A percentile compares a stretch with the other conserved stretches of the same genome.
Evolutionary conservation across 78 protist species (phyloP).

Genomic region (Dictyostelium brefeldianum): DNA sequence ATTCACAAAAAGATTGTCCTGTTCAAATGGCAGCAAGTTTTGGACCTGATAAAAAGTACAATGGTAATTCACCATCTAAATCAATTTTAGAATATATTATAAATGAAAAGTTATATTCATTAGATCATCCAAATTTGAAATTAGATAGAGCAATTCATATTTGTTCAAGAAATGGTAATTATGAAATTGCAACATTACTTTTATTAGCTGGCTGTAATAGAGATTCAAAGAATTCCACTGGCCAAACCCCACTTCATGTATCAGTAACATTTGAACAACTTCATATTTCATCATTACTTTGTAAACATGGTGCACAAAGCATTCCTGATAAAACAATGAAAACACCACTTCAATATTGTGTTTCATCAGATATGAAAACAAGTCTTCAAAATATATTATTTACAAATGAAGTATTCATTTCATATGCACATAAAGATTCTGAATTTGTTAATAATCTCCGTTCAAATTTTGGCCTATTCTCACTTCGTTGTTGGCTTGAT

Average conservation of each 20-base stretch:
- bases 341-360: constrained; percentile 57
- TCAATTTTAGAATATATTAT: not conserved
- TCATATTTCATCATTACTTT: constrained; percentile 6
- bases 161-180: not conserved
- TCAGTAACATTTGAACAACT: not conserved
- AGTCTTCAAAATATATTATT: constrained; percentile 49
- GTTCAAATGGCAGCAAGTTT: not conserved
- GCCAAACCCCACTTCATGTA: constrained; percentile 47
- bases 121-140: not conserved
- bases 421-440: constrained; percentile 69
- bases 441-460: constrained; percentile 39
- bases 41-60: not conserved
- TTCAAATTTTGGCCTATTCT: not conserved
- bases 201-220: constrained; percentile 49
- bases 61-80: not conserved
- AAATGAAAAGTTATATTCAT: not conserved
- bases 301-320: constrained; percentile 57
- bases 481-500: constrained; percentile 74
- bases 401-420: constrained; percentile 48
- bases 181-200: not conserved
- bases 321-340: constrained; percentile 64
- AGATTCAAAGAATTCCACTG: constrained; percentile 28
- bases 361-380: not conserved
- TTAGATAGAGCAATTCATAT: not conserved
- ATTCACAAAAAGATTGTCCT: not conserved